Evolutionary conservation across 192 early-diverging fungal species (phyloP).

Genomic region (Gonapodya prolifera): DNA sequence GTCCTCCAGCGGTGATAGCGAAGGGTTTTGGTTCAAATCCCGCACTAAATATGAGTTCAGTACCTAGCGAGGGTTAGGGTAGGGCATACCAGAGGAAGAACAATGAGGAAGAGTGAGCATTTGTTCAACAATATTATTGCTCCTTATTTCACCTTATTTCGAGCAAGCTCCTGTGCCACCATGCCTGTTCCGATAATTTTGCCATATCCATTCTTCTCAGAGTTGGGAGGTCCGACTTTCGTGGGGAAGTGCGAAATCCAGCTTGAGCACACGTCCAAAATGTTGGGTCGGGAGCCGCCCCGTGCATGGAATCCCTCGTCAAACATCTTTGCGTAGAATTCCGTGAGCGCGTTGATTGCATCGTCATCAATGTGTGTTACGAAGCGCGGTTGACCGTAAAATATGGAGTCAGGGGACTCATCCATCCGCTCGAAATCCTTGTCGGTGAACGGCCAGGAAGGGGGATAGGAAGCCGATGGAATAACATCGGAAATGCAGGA

Average conservation of each 20-base stretch:
- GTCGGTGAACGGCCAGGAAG: background rate
- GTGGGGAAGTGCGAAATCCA: slow-evolving; percentile 4
- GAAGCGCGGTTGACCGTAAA: background rate
- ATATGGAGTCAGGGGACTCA: background rate
- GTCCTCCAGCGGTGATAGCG: background rate
- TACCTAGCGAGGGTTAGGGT: background rate
- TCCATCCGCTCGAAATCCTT: slow-evolving; percentile 4
- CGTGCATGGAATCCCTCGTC: background rate
- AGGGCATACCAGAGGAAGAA: no score
- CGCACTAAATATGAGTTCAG: background rate
- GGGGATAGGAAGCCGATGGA: slow-evolving; percentile 1
- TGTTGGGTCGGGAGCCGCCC: background rate
- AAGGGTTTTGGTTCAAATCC: background rate
- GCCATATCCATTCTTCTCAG: background rate
- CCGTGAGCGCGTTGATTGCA: background rate
- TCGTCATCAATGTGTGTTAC: slow-evolving; percentile 5
- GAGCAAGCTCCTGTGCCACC: background rate
- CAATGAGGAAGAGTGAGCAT: background rate
- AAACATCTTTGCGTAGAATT: background rate
- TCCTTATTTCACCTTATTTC: background rate
- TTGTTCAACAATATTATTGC: background rate
- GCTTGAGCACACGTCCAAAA: background rate
- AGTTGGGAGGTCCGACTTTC: background rate
- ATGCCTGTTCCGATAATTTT: background rate
- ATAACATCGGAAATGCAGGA: background rate